These are phyloP conservation scores for Claviceps citrina DNA, from an alignment of 2,329 filamentous ascomycete genomes.

Conservation along the genomic window DNA sequence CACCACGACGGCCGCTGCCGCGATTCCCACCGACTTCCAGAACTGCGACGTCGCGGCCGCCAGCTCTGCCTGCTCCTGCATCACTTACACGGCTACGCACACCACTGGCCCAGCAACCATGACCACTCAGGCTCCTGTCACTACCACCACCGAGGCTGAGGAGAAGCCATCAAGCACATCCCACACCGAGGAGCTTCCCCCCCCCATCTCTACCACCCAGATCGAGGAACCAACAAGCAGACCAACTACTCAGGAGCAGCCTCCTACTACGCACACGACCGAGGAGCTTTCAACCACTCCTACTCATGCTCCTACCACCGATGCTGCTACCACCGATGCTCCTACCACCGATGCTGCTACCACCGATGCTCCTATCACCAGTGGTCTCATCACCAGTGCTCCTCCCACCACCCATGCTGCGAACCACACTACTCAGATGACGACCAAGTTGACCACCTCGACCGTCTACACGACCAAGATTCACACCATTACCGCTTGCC, in stretches of 20 bases:
- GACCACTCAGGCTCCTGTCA: slow-evolving; percentile 3
- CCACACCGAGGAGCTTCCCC: no score
- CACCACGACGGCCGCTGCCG: slow-evolving; percentile 13
- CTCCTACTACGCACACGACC: background rate
- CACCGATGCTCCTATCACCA: slow-evolving; percentile 3
- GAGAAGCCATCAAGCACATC: slow-evolving; percentile 2
- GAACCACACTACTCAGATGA: background rate
- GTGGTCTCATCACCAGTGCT: slow-evolving; percentile 3
- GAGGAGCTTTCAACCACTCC: slow-evolving; percentile 1
- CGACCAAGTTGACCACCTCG: slow-evolving; percentile 15
- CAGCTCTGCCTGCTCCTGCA: slow-evolving; percentile 23
- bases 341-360: slow-evolving; percentile 6
- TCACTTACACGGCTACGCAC: slow-evolving; percentile 21
- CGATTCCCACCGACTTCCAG: slow-evolving; percentile 18
- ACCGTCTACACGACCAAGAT: slow-evolving; percentile 17
- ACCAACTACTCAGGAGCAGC: background rate
- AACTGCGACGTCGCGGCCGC: slow-evolving; percentile 15
- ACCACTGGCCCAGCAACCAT: slow-evolving; percentile 5
- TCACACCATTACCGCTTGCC: slow-evolving; percentile 17
- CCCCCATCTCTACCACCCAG: background rate
- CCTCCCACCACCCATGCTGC: slow-evolving; percentile 3
- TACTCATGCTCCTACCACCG: background rate
- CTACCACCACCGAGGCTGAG: slow-evolving; percentile 2
- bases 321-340: no score
- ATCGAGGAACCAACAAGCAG: background rate